These are phyloP conservation scores for Yamadazyma dushanensis DNA, from an alignment of 1,139 yeast species.

Conservation along the genomic window DNA sequence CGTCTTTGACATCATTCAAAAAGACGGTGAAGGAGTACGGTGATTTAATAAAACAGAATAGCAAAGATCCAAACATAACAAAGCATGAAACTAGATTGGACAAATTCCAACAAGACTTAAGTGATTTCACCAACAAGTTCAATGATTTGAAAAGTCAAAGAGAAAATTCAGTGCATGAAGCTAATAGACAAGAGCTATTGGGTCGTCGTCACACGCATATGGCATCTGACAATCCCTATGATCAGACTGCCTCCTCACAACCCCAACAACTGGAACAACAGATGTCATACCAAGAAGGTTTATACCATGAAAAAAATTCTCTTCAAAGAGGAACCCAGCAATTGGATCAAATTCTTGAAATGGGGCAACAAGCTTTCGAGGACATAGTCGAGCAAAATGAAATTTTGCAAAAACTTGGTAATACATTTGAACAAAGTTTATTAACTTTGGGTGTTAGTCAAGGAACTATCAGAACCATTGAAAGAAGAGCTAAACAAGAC, in stretches of 20 bases:
- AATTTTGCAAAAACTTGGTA: slow-evolving; percentile 61
- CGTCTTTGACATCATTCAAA: slow-evolving; percentile 71
- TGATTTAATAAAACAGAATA: slow-evolving; percentile 61
- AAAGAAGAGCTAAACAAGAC: slow-evolving; percentile 84
- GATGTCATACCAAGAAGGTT: slow-evolving; percentile 60
- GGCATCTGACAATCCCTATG: slow-evolving; percentile 65
- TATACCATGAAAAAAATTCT: slow-evolving; percentile 64
- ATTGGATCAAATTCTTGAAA: slow-evolving; percentile 83
- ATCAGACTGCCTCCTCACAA: slow-evolving; percentile 18
- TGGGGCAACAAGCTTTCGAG: slow-evolving; percentile 84
- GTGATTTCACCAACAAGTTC: slow-evolving; percentile 57
- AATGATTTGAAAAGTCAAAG: slow-evolving; percentile 62
- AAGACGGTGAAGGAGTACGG: slow-evolving; percentile 80
- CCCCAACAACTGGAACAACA: slow-evolving; percentile 24
- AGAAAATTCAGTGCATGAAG: slow-evolving; percentile 56
- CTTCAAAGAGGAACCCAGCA: slow-evolving; percentile 75
- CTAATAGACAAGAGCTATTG: slow-evolving; percentile 58
- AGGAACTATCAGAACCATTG: slow-evolving; percentile 79
- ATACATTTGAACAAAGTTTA: slow-evolving; percentile 66
- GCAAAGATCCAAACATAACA: slow-evolving; percentile 52
- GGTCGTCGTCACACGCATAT: slow-evolving; percentile 48
- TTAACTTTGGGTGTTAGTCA: slow-evolving; percentile 84
- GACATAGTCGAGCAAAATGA: slow-evolving; percentile 86
- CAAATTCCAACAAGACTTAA: slow-evolving; percentile 60
- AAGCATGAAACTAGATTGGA: slow-evolving; percentile 66